These are phyloP conservation scores for Phialophora macrospora DNA, from an alignment of 2,329 filamentous ascomycete species.

Conservation along the genomic window DNA sequence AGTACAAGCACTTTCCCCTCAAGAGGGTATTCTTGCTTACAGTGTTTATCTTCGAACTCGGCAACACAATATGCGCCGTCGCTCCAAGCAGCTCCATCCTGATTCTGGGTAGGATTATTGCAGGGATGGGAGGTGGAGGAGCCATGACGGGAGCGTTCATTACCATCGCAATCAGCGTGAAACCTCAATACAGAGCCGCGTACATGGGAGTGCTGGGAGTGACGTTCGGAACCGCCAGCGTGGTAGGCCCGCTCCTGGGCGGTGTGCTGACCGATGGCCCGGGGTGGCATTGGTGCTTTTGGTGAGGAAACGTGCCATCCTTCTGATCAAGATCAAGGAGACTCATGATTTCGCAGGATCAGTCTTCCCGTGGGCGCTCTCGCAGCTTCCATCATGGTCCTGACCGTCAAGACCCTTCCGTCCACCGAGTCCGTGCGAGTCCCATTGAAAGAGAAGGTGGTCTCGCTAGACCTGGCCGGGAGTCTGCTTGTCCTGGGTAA, in stretches of 20 bases:
- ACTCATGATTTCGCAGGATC: constrained; percentile 35
- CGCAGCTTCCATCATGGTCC: constrained; percentile 45
- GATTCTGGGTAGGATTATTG: constrained; percentile 51
- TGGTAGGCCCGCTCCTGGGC: constrained; percentile 50
- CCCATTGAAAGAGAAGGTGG: constrained; percentile 44
- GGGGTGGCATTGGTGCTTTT: constrained; percentile 42
- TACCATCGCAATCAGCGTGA: constrained; percentile 40
- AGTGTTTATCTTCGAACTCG: constrained; percentile 51
- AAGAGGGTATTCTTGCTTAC: constrained; percentile 51
- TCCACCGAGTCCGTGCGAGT: constrained; percentile 22
- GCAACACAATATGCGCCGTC: constrained; percentile 48
- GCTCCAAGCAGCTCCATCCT: constrained; percentile 47
- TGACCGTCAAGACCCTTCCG: constrained; percentile 39
- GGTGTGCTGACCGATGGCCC: constrained; percentile 48
- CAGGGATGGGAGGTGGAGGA: constrained; percentile 48
- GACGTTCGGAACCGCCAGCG: constrained; percentile 45
- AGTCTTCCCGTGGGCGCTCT: constrained; percentile 50
- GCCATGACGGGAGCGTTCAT: constrained; percentile 47
- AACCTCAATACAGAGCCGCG: constrained; percentile 40
- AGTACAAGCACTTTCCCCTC: constrained; percentile 50
- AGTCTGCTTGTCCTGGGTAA: constrained; percentile 41
- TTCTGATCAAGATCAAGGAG: neutral
- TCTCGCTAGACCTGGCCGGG: constrained; percentile 53
- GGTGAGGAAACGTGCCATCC: neutral
- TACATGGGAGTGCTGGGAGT: constrained; percentile 35